A percentile compares a stretch with the other conserved stretches of the same genome.
phyloP scores from a whole-genome alignment of 1,284 basidiomycete species.

The Porogramme epimiltina region DNA sequence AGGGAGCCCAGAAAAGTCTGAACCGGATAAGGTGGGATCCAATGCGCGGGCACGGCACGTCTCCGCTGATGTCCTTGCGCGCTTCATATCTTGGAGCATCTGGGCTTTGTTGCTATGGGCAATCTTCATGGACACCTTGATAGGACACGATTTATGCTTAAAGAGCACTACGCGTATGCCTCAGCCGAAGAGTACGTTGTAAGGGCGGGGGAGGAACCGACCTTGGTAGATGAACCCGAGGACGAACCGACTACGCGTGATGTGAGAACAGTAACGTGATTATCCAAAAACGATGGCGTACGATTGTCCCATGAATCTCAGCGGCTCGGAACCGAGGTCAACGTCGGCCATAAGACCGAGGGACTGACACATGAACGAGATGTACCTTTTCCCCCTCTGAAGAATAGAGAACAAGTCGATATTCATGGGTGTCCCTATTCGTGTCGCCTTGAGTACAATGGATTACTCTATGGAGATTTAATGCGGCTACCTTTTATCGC shows the following conservation, averaged over 20 bases:
- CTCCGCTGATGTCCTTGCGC: slow-evolving; percentile 20
- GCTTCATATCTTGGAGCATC: slow-evolving; percentile 52
- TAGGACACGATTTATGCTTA: slow-evolving; percentile 64
- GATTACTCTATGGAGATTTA: slow-evolving; percentile 13
- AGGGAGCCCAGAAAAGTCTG: slow-evolving; percentile 36
- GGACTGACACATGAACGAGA: slow-evolving; percentile 89
- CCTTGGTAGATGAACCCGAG: slow-evolving; percentile 79
- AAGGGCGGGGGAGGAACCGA: slow-evolving; percentile 33
- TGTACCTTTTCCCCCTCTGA: slow-evolving; percentile 64
- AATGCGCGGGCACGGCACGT: slow-evolving; percentile 16
- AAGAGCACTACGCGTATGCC: slow-evolving; percentile 47
- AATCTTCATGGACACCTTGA: slow-evolving; percentile 73
- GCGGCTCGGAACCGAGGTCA: slow-evolving; percentile 84
- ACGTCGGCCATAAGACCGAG: slow-evolving; percentile 92
- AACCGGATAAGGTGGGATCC: background rate
- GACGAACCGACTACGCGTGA: slow-evolving; percentile 75
- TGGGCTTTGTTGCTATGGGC: slow-evolving; percentile 73
- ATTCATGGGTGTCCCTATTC: slow-evolving; percentile 65
- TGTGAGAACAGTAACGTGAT: too few species aligned
- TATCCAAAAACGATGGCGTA: slow-evolving; percentile 2
- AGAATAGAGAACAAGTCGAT: slow-evolving; percentile 84
- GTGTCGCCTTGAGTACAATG: background rate
- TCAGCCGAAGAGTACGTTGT: background rate
- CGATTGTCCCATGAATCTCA: slow-evolving; percentile 91
- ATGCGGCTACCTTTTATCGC: slow-evolving; percentile 83